Evolutionary conservation across 2,329 filamentous ascomycete genomes (phyloP), one percentile per base, ranked within the genome.

Genomic region (Didymella arachidicola): DNA sequence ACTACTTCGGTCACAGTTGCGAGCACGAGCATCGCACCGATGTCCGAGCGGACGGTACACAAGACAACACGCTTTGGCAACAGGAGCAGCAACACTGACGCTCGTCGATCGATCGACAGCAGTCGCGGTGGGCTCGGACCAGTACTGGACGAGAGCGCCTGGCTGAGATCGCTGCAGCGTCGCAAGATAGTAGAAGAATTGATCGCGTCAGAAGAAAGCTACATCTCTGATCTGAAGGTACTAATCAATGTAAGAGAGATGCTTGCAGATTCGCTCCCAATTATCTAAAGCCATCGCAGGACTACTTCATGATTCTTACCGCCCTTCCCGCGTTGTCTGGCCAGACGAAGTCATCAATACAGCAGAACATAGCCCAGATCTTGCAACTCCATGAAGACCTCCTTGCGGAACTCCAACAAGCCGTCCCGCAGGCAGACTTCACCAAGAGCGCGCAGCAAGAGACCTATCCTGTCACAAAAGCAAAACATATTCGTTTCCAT

Each of bases 171-270:
- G 1, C 77, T 90, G 19, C 90, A 93, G 69, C 86, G 95, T 60
- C 87, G 92, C 14, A 87, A 89, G 61, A 87, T 96, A 38, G 78
- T 98, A 34, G 91, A 95, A 72, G 95, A 98, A 78, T 81, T 98
- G 49, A 87, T 97, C 60, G 85, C 80, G 56, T 96, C 93, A 0
- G 95, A 98, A 76, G 90, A 95, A 73, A 87, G 89, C 69, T 98
- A 98, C 73, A 88, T 98, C 67, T 87, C 89, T 16, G 94, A 97
- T 69, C 78, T 98, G 57, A 92, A 92, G 68, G 92, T 95, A 64
- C 81, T 98, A 59, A 89, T 90, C 73, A 93, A 96, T 78, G 93
- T 94, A 79, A 72, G 87, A 56, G 4, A 8, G 22, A n/a, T 3
- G 3, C 22, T 25, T n/a, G n/a, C 6, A 18, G 3, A 18, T 6